Evolutionary conservation across 768 basidiomycete species (phyloP), one percentile per base, ranked within the genome.

Genomic region (Tylopilus plumbeoviolaceoides): DNA sequence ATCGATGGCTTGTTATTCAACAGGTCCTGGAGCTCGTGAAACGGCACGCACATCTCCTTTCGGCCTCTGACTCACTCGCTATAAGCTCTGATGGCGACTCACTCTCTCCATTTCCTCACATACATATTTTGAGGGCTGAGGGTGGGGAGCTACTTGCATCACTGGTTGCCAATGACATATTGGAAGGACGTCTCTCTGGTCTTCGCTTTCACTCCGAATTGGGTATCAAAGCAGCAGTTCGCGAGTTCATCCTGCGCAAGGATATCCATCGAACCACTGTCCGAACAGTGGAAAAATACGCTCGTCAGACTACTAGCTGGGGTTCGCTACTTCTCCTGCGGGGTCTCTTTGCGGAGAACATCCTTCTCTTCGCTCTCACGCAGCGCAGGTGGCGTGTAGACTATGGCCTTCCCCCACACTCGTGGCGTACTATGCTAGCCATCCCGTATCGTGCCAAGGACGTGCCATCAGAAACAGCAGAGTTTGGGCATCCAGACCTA

Each of bases 391-490:
- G 31, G 31, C 31, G 31, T 33, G 31, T 33, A 11, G 31, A 33
- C 31, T 33, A 33, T 5, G 31, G 31, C 31, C 31, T 33, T 33
- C 3, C 10, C 5, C 31, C 31, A 12, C 1, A 10, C 31, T 2
- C 53, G 4, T 1, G 28, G 23, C 68, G 72, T 10, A 72, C 73
- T 0, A 58, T 64, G 59, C 57, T 73, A 2, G 72, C 72, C 1
- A 73, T 73, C 3, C 72, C 72, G 0, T 73, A 73, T 20, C 61
- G 70, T 2, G 73, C 72, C 0, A 73, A 69, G 48, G 73, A 73
- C 23, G 56, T 71, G 21, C 72, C 72, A 1, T 59, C 73, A 10
- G 50, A 61, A 40, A 59, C 65, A 28, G 72, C 72, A 12, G 72
- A 75, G 18, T 33, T 33, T 11, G 31, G 31, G 4, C 31, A 33